Conservation (phyloP, 75 land plant species). For the Larix kaempferi region DNA sequence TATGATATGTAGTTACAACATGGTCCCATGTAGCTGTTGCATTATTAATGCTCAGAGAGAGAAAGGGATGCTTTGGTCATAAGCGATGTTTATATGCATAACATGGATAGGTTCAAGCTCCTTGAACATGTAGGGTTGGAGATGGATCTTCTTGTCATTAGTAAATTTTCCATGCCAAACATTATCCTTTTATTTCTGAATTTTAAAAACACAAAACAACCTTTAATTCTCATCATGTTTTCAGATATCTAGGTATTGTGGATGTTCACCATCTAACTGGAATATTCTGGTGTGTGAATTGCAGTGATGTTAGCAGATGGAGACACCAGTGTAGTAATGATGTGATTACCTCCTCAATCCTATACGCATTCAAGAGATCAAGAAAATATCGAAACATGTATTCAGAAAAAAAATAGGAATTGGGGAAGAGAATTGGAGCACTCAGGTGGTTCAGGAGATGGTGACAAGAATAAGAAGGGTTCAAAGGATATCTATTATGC, state of each 20-base stretch:
- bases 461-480: too few species aligned
- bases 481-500: too few species aligned
- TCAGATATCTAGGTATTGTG: constrained; percentile 3
- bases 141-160: too few species aligned
- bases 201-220: too few species aligned
- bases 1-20: constrained; percentile 28
- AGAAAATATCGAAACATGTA: constrained; percentile 90
- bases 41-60: constrained; percentile 24
- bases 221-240: neutral
- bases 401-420: constrained; percentile 58
- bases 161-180: too few species aligned
- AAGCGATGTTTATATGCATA: too few species aligned
- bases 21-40: constrained; percentile 19
- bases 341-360: too few species aligned
- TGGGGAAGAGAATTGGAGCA: too few species aligned
- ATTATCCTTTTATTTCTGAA: too few species aligned
- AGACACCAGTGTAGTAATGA: constrained; percentile 79
- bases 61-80: constrained; percentile 22
- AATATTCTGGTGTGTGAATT: constrained; percentile 10
- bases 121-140: constrained; percentile 24
- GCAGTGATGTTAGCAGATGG: constrained; percentile 94
- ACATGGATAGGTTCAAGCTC: constrained; percentile 48
- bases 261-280: neutral
- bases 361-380: constrained; percentile 70
- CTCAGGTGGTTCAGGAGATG: too few species aligned